These are phyloP conservation scores for Antrodiella citrinella DNA, from an alignment of 768 basidiomycete genomes.

Conservation along the genomic window DNA sequence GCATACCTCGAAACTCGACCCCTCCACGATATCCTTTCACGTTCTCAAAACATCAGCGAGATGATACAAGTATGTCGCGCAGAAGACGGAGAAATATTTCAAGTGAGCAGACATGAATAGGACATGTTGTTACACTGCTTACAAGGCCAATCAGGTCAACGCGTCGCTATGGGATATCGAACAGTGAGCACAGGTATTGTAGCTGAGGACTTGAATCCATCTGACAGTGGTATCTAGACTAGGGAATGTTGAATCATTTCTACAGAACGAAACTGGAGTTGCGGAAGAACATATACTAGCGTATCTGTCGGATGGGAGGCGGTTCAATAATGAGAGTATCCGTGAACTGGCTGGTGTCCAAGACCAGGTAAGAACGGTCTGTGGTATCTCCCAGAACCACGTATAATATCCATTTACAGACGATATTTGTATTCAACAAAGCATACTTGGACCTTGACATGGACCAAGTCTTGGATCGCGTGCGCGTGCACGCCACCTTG, in stretches of 20 bases:
- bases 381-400: constrained; percentile 4
- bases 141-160: constrained; percentile 34
- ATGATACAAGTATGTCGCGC: constrained; percentile 36
- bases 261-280: constrained; percentile 65
- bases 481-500: constrained; percentile 51
- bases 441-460: constrained; percentile 64
- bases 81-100: constrained; percentile 31
- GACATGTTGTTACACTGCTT: not conserved
- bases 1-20: too few relatives aligned
- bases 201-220: not conserved
- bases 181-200: constrained; percentile 33
- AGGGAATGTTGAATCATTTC: constrained; percentile 61
- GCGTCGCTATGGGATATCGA: constrained; percentile 71
- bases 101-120: constrained; percentile 16
- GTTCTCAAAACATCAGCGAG: too few relatives aligned
- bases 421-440: constrained; percentile 82
- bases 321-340: constrained; percentile 62
- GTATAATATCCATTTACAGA: constrained; percentile 26
- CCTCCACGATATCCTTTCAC: too few relatives aligned
- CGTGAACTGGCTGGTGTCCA: constrained; percentile 68
- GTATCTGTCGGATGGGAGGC: constrained; percentile 72
- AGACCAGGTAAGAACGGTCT: constrained; percentile 73
- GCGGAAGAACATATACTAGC: constrained; percentile 64
- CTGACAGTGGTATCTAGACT: constrained; percentile 29
- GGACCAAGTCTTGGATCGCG: constrained; percentile 54